These are phyloP conservation scores for Bipolaris gigantea DNA, from an alignment of 2,329 filamentous ascomycete species.

Conservation along the genomic window DNA sequence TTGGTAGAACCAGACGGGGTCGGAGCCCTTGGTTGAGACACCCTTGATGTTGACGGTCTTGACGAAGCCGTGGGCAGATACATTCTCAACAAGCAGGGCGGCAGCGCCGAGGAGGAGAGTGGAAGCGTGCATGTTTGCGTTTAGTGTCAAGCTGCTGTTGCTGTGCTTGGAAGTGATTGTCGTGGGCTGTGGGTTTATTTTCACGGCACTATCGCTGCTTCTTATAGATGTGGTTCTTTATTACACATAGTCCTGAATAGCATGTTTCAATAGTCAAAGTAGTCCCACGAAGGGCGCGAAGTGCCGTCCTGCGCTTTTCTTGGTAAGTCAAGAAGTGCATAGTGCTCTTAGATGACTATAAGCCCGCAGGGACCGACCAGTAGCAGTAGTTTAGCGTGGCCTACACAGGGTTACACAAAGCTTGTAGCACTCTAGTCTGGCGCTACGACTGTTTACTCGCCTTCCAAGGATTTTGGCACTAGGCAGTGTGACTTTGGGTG, in stretches of 20 bases:
- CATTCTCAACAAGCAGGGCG: constrained; percentile 25
- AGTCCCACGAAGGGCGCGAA: background rate
- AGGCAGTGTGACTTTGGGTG: background rate
- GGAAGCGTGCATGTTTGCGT: constrained; percentile 22
- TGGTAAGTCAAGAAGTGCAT: constrained; percentile 3
- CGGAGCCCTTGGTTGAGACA: constrained; percentile 31
- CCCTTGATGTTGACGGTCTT: constrained; percentile 28
- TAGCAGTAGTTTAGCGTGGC: constrained; percentile 8
- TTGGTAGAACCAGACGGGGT: constrained; percentile 41
- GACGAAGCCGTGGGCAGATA: constrained; percentile 39
- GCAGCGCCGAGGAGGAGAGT: constrained; percentile 23
- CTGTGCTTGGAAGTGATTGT: background rate
- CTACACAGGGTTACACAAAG: background rate
- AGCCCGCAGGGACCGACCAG: constrained; percentile 2
- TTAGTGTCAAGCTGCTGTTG: background rate
- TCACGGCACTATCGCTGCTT: background rate
- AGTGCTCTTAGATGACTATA: constrained; percentile 10
- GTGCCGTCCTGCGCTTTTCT: background rate
- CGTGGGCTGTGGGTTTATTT: background rate
- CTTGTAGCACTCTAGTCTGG: constrained; percentile 7
- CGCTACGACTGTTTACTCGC: constrained; percentile 2
- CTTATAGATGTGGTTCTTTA: constrained; percentile 7
- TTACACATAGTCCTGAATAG: background rate
- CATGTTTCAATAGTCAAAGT: background rate
- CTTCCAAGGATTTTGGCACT: background rate